Evolutionary conservation across 2,329 filamentous ascomycete species (phyloP), one percentile per base, ranked within the genome.

Genomic region (Aspergillus sp.): DNA sequence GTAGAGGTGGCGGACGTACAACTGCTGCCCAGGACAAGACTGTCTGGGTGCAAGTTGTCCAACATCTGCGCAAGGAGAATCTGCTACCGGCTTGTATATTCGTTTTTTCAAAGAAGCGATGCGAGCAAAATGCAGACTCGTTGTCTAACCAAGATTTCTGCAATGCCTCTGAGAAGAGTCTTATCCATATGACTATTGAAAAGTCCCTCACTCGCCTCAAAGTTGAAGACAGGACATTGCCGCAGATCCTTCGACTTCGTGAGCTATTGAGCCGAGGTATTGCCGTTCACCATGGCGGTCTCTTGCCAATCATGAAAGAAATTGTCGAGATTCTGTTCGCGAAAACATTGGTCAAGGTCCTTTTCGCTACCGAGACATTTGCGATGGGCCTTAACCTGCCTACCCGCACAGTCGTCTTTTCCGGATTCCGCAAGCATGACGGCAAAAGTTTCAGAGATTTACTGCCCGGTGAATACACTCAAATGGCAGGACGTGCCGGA

Each of bases 281-380:
- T 65, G 95, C 95, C 22, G 95, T 99, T 0, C 95, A 99, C 69
- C 95, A 99, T 70, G 93, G 95, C 62, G 95, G 95, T 36, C 81
- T 99, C 61, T 76, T 99, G 20, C 95, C 95, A 0, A 99, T 99
- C 62, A 92, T 98, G 65, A 99, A 99, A 74, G 95, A 99, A 73
- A 86, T 98, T 22, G 95, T 99, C 1, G 95, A 99, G 74, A 96
- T 99, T 53, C 77, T 99, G 15, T 99, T 99, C 67, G 93, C 95
- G 0, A 92, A 91, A 74, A 96, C 93, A 1, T 79, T 99, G 55
- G 95, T 99, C 57, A 99, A 99, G 75, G 90, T 99, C 3, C 83
- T 99, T 2, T 99, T 99, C 69, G 95, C 95, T 0, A 99, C 95
- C 0, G 95, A 99, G 73, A 99, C 95, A 0, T 99, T 99, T 74